Conservation (phyloP, 129 eudicot species). For the Escallonia rubra region DNA sequence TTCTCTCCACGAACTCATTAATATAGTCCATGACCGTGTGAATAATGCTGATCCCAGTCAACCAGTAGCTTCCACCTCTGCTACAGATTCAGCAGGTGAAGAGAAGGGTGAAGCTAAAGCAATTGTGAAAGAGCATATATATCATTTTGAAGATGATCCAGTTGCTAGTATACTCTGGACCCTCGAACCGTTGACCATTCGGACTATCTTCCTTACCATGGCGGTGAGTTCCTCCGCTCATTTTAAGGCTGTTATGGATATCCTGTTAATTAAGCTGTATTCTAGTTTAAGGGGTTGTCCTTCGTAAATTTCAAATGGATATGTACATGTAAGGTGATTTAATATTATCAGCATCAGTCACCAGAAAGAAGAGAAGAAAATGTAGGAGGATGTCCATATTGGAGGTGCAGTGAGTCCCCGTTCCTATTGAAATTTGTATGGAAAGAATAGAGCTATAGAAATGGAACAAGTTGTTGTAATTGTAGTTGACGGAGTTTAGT, state of each 20-base stretch:
- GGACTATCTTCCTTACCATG: slow-evolving; percentile 65
- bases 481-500: no score
- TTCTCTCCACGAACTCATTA: slow-evolving; percentile 72
- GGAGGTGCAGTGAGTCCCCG: no score
- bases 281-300: neutral
- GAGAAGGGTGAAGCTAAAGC: slow-evolving; percentile 31
- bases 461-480: no score
- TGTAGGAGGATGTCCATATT: neutral
- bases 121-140: slow-evolving; percentile 25
- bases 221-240: slow-evolving; percentile 55
- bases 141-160: slow-evolving; percentile 61
- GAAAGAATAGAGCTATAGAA: no score
- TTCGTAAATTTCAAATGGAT: neutral
- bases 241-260: neutral
- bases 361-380: neutral
- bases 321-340: neutral
- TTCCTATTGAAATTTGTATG: no score
- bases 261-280: neutral
- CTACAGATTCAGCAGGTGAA: slow-evolving; percentile 26
- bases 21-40: slow-evolving; percentile 72
- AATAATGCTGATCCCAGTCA: slow-evolving; percentile 38
- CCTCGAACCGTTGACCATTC: slow-evolving; percentile 64
- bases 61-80: slow-evolving; percentile 25
- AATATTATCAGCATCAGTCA: no score
- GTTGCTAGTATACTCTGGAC: slow-evolving; percentile 70